Conservation (phyloP, 1,284 basidiomycete genomes). For the Ustilago cynodontis region DNA sequence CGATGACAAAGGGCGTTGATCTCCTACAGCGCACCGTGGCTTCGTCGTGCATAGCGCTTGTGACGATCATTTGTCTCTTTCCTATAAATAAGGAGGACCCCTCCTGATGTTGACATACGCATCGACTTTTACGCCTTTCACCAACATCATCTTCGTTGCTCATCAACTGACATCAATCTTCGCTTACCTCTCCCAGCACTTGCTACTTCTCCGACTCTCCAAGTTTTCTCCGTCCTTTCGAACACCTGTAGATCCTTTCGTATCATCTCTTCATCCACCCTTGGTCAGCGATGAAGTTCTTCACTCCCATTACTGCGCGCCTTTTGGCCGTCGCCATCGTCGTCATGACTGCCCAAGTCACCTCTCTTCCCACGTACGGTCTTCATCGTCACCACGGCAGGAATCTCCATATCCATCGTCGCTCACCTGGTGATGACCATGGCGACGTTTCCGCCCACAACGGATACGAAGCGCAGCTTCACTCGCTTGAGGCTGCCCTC, state of each 20-base stretch:
- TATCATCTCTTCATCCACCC: neutral
- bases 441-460: constrained; percentile 25
- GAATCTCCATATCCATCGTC: neutral
- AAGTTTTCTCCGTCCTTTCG: neutral
- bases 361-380: neutral
- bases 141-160: neutral
- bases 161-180: constrained; percentile 4
- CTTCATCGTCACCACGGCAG: neutral
- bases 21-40: neutral
- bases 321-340: neutral
- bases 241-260: neutral
- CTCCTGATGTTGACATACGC: neutral
- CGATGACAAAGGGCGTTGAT: neutral
- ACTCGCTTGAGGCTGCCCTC: constrained; percentile 30
- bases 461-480: constrained; percentile 19
- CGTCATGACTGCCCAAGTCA: neutral
- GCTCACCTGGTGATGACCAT: constrained; percentile 8
- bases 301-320: neutral
- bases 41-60: neutral
- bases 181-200: neutral
- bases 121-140: neutral
- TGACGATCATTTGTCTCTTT: neutral
- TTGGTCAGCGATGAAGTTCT: neutral
- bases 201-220: neutral
- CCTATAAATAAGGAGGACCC: neutral